Percentiles rank a stretch among this genome's conserved stretches.
Conservation (phyloP, 768 basidiomycete genomes). For the Lepiota venenata region DNA sequence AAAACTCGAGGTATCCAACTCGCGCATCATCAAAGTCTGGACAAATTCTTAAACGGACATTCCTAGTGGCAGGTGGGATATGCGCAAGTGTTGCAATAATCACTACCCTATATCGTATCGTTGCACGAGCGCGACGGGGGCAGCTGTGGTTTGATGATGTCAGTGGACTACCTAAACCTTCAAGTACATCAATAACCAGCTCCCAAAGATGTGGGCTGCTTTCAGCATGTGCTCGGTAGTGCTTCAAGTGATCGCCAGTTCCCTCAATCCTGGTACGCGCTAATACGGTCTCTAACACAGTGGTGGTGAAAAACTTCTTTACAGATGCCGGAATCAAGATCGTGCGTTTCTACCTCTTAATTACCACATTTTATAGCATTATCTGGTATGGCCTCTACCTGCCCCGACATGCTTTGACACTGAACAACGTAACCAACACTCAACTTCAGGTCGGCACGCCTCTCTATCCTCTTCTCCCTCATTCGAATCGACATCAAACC, state of each 20-base stretch:
- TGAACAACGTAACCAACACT: background rate
- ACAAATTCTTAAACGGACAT: too few species aligned
- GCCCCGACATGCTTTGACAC: too few species aligned
- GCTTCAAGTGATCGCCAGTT: background rate
- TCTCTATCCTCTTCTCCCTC: conserved; percentile 35
- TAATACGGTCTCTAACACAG: background rate
- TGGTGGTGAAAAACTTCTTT: background rate
- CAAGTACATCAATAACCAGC: background rate
- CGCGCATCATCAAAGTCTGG: too few species aligned
- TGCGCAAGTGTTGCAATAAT: background rate
- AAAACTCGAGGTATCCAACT: too few species aligned
- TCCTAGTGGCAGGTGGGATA: background rate
- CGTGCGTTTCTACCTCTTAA: conserved; percentile 30
- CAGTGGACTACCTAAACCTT: background rate
- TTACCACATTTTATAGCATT: conserved; percentile 34
- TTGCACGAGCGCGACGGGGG: background rate
- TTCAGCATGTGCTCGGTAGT: conserved; percentile 1
- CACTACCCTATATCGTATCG: background rate
- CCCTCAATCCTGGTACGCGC: background rate
- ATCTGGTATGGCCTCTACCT: conserved; percentile 27
- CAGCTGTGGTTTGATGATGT: conserved; percentile 7
- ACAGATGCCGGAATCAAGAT: conserved; percentile 13
- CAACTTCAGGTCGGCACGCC: background rate
- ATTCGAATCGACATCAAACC: conserved; percentile 41
- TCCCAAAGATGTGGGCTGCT: background rate